Conservation (phyloP, 345 rosid species). For the Eutrema japonicum region DNA sequence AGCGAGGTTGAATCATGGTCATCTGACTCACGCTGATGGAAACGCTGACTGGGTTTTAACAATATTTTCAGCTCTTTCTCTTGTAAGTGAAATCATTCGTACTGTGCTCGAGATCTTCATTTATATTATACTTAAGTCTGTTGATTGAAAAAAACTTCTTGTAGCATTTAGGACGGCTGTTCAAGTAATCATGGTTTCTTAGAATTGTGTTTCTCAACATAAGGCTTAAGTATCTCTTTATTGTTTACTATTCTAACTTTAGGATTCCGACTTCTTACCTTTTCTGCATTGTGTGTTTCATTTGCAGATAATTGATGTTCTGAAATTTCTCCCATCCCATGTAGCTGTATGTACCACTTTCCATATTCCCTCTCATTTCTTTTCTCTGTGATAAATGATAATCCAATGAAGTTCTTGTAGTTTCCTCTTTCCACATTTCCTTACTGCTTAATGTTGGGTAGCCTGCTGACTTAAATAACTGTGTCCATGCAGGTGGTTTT, state of each 20-base stretch:
- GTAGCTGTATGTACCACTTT: slow-evolving; percentile 67
- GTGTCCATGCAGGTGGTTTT: slow-evolving; percentile 83
- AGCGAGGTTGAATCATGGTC: slow-evolving; percentile 94
- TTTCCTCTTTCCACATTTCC: background rate
- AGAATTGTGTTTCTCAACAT: slow-evolving; percentile 17
- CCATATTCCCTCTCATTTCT: slow-evolving; percentile 24
- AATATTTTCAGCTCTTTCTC: slow-evolving; percentile 82
- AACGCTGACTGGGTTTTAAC: slow-evolving; percentile 98
- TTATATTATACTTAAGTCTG: background rate
- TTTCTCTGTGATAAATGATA: slow-evolving; percentile 9
- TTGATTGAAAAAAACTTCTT: slow-evolving; percentile 14
- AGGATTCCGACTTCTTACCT: slow-evolving; percentile 21
- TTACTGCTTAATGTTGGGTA: slow-evolving; percentile 6
- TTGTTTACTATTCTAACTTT: slow-evolving; percentile 14
- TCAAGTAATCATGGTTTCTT: slow-evolving; percentile 12
- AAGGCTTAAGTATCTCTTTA: slow-evolving; percentile 11
- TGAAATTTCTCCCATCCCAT: slow-evolving; percentile 86
- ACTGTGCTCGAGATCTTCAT: background rate
- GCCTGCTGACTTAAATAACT: slow-evolving; percentile 4
- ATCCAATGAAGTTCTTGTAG: slow-evolving; percentile 7
- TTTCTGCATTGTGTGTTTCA: slow-evolving; percentile 11
- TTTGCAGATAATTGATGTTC: slow-evolving; percentile 87
- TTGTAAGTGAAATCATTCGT: slow-evolving; percentile 57
- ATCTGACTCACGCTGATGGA: slow-evolving; percentile 89
- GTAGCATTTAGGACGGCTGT: slow-evolving; percentile 22